Evolutionary conservation across 495 filamentous ascomycete genomes (phyloP).

Genomic region (Corynascus novoguineensis): DNA sequence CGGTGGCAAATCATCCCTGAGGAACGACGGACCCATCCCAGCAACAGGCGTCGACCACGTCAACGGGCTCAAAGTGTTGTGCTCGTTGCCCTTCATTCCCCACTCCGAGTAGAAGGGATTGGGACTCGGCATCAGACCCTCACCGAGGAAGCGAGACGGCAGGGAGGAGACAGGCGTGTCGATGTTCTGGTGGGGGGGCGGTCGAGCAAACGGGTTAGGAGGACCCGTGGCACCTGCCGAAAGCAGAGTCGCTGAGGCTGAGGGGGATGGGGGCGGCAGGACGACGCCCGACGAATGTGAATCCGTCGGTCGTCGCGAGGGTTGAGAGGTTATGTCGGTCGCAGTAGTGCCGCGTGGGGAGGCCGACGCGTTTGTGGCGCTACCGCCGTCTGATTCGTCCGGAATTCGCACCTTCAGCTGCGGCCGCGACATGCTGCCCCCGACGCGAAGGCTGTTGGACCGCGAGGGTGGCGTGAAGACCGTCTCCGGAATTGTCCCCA

Average conservation of each 20-base stretch:
- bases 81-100: constrained; percentile 62
- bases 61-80: constrained; percentile 80
- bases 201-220: constrained; percentile 91
- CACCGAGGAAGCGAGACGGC: constrained; percentile 81
- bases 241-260: constrained; percentile 71
- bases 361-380: constrained; percentile 65
- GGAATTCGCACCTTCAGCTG: constrained; percentile 91
- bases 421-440: constrained; percentile 60
- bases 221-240: constrained; percentile 91
- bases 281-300: constrained; percentile 60
- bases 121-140: constrained; percentile 79
- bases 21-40: constrained; percentile 62
- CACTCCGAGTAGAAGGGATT: constrained; percentile 90
- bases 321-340: constrained; percentile 42
- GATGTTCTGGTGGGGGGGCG: constrained; percentile 62
- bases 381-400: constrained; percentile 79
- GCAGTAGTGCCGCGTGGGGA: constrained; percentile 66
- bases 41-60: constrained; percentile 86
- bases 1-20: constrained; percentile 45
- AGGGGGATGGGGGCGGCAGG: constrained; percentile 89
- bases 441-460: constrained; percentile 59
- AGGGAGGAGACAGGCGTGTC: constrained; percentile 98
- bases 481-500: constrained; percentile 51
- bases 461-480: constrained; percentile 64
- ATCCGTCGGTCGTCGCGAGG: constrained; percentile 43